phyloP scores from a whole-genome alignment of 495 filamentous ascomycete genomes.

The Hypoxylon trugodes region DNA sequence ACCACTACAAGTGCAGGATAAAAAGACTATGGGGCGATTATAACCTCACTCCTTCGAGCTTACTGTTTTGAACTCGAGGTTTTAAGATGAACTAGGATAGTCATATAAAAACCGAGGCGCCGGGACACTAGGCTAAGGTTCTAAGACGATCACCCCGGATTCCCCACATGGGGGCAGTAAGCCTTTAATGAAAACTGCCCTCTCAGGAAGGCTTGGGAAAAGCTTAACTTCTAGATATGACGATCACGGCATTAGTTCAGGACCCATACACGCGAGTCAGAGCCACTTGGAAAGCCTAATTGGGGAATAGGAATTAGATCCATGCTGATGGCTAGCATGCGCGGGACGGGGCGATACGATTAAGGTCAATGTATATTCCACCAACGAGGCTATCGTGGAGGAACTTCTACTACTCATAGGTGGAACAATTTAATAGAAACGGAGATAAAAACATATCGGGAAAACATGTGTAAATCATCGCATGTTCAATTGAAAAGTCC shows the following conservation, averaged over 20 bases:
- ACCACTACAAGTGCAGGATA: no score
- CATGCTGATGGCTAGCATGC: no score
- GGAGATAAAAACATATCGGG: neutral
- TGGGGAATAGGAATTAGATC: no score
- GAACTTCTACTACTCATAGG: no score
- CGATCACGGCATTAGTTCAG: neutral
- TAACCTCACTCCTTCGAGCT: no score
- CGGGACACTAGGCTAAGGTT: constrained; percentile 19
- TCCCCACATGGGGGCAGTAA: constrained; percentile 22
- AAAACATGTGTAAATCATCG: no score
- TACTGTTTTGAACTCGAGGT: neutral
- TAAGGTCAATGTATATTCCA: no score
- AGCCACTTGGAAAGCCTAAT: neutral
- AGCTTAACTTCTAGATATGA: neutral
- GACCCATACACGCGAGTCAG: neutral
- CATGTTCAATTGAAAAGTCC: neutral
- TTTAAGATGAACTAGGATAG: constrained; percentile 4
- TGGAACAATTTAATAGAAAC: no score
- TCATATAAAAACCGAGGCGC: constrained; percentile 3
- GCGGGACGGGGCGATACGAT: no score
- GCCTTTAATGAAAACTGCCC: constrained; percentile 4
- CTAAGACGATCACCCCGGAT: neutral
- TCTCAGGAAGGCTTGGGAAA: neutral
- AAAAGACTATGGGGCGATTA: constrained; percentile 1
- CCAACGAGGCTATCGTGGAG: no score